Percentiles rank a stretch among this genome's conserved stretches.
Evolutionary conservation across 2,329 filamentous ascomycete genomes (phyloP).

Genomic region (Trichophyton benhamiae): DNA sequence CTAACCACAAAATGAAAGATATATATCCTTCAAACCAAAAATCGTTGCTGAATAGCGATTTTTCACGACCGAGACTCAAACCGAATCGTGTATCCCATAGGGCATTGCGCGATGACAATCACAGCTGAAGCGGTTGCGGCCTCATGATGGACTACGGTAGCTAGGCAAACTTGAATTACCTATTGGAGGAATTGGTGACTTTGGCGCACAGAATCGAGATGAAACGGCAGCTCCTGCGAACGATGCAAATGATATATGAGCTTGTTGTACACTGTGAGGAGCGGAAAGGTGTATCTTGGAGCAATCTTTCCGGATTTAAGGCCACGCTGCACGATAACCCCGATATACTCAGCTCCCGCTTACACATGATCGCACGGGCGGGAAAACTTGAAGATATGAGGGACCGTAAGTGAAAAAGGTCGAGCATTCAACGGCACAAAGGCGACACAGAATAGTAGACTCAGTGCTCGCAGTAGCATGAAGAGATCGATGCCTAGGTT

Average conservation of each 20-base stretch:
- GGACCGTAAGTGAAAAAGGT: background rate
- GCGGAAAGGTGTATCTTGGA: background rate
- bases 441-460: background rate
- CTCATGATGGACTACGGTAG: background rate
- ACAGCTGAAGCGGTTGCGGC: background rate
- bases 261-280: background rate
- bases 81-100: too few species aligned
- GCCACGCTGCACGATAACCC: constrained; percentile 1
- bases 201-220: background rate
- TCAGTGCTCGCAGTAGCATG: background rate
- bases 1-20: too few species aligned
- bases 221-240: background rate
- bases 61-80: background rate
- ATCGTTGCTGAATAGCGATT: too few species aligned
- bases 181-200: background rate
- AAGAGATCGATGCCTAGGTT: background rate
- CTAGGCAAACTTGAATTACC: background rate
- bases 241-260: background rate
- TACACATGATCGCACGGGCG: background rate
- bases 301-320: constrained; percentile 3
- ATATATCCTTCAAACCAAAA: too few species aligned
- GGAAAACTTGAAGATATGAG: background rate
- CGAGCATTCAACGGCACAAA: background rate
- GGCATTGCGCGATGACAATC: background rate
- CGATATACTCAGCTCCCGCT: constrained; percentile 4